Evolutionary conservation across 2,329 filamentous ascomycete species (phyloP), one percentile per base, ranked within the genome.

Genomic region (Paecilomyces dactylethromorphus): DNA sequence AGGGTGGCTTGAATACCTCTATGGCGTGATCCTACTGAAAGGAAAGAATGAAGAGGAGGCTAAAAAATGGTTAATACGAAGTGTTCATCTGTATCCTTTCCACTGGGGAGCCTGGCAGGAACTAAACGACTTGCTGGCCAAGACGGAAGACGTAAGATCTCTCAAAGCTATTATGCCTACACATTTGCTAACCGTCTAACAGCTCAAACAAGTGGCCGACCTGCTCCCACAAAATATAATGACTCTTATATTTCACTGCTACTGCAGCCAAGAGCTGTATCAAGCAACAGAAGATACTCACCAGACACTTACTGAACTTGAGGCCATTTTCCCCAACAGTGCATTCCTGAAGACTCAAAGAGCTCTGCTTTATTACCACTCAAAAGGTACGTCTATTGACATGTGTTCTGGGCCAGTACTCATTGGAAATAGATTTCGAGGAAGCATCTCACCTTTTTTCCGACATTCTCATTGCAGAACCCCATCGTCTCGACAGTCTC

Each of bases 21-120:
- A 97, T 69, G 94, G 92, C 10, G 89, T 97, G 76, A 87, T 97
- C 13, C 80, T 97, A 18, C 84, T 91, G 35, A 96, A 92, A 74
- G 89, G 92, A 61, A 96, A 96, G 75, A 97, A 94, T 67, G 92
- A 96, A 65, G 83, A 87, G 52, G 83, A 89, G 60, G 94, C 94
- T 1, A 87, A 93, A 74, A 85, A 89, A 63, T 96, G 90, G 82
- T 82, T 99, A n/a, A 81, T 97, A 56, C 84, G 86, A 63, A 96
- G 92, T 69, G 90, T 97, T 10, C 90, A 95, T 71, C 79, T 91
- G 49, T 96, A 92, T 68, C 90, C 92, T 1, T 96, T 92, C 84
- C 96, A 97, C 70, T 99, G 94, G 94, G 91, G 92, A 7, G 92
- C 92, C 62, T 99, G 94, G 94, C 83, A 94, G 59, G 94, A 99